Conservation (phyloP, 164 flowering plant species). For the Vitis labrusca region DNA sequence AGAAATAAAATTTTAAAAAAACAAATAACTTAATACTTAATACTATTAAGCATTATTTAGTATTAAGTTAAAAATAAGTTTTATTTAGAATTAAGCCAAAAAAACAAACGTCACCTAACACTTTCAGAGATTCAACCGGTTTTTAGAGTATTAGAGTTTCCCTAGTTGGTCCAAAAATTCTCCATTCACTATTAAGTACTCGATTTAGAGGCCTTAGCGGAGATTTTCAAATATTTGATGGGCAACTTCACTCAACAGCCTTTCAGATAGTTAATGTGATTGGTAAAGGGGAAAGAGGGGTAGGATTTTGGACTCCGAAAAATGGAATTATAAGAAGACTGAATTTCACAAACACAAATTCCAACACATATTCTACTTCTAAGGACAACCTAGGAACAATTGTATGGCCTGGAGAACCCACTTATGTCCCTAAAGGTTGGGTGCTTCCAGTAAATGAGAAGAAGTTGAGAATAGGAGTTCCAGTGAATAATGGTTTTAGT, state of each 20-base stretch:
- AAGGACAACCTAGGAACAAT: constrained; percentile 2
- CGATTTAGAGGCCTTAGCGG: constrained; percentile 40
- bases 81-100: too few species aligned
- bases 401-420: constrained; percentile 42
- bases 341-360: background rate
- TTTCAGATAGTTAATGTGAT: constrained; percentile 44
- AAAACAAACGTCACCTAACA: too few species aligned
- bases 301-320: constrained; percentile 41
- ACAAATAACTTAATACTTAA: too few species aligned
- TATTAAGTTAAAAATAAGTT: too few species aligned
- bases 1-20: too few species aligned
- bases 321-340: constrained; percentile 22
- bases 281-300: constrained; percentile 20
- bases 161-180: constrained; percentile 25
- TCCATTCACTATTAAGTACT: constrained; percentile 14
- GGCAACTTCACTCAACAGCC: constrained; percentile 26
- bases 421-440: constrained; percentile 28
- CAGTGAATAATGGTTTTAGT: constrained; percentile 26
- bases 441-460: constrained; percentile 28
- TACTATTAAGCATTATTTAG: too few species aligned
- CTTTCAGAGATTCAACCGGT: constrained; percentile 2
- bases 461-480: constrained; percentile 42
- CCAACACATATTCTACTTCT: background rate
- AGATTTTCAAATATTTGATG: constrained; percentile 29
- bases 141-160: constrained; percentile 29